Conservation (phyloP, 23 red algal genomes). For the Chondrus crispus region DNA sequence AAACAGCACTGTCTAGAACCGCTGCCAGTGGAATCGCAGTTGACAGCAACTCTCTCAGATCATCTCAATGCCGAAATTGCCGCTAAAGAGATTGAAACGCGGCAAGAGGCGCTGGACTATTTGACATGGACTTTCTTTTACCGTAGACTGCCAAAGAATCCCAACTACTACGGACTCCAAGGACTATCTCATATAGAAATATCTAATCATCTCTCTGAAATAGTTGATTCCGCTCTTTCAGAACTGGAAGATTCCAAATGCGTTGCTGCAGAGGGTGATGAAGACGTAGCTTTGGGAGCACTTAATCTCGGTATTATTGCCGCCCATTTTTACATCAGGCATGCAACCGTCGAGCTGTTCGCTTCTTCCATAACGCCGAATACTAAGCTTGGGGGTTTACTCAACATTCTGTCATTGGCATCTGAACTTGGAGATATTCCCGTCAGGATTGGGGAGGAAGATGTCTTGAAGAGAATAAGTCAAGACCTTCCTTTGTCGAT, state of each 20-base stretch:
- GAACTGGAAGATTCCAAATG: constrained; percentile 81
- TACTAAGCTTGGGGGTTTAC: constrained; percentile 61
- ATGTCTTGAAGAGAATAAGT: constrained; percentile 38
- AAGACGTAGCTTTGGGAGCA: constrained; percentile 53
- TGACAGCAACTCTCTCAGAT: constrained; percentile 59
- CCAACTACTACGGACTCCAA: constrained; percentile 76
- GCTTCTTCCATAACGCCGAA: constrained; percentile 53
- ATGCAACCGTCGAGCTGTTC: constrained; percentile 79
- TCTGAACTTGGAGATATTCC: constrained; percentile 69
- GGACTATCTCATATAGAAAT: constrained; percentile 47
- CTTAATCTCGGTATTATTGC: constrained; percentile 83
- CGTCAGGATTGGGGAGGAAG: constrained; percentile 68
- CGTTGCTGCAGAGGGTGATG: constrained; percentile 54
- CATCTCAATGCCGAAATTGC: constrained; percentile 90
- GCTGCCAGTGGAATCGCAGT: constrained; percentile 75
- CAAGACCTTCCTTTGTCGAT: constrained; percentile 25
- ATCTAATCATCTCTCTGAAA: constrained; percentile 73
- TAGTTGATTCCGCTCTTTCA: constrained; percentile 61
- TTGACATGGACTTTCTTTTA: constrained; percentile 98
- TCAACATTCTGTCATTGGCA: constrained; percentile 76
- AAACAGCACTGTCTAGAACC: constrained; percentile 51
- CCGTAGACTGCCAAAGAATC: constrained; percentile 74
- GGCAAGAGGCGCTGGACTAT: constrained; percentile 85
- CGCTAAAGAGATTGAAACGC: constrained; percentile 69
- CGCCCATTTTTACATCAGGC: constrained; percentile 75